A percentile compares a stretch with the other conserved stretches of the same genome.
Evolutionary conservation across 768 basidiomycete species (phyloP).

Genomic region (Lyophyllum semitale): DNA sequence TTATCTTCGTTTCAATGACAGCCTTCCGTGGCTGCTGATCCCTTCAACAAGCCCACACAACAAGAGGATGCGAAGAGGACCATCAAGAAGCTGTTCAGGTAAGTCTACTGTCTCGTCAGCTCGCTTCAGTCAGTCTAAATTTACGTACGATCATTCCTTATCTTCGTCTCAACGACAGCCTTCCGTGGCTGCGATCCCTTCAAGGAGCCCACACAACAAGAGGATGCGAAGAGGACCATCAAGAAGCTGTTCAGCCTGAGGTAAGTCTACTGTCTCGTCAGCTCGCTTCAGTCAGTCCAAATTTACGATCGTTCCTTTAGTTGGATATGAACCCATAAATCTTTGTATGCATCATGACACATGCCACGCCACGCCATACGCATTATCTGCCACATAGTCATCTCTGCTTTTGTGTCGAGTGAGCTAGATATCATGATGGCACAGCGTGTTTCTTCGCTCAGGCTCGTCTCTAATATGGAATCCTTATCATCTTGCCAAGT

Average conservation of each 20-base stretch:
- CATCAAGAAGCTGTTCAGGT: conserved; percentile 92
- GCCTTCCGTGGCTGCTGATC: conserved; percentile 77
- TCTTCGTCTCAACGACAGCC: too few species aligned
- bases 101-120: too few species aligned
- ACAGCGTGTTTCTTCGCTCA: neutral
- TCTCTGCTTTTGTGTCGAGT: neutral
- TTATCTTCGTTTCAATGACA: too few species aligned
- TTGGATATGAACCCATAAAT: conserved; percentile 32
- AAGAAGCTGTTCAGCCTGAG: conserved; percentile 94
- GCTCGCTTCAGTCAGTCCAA: neutral
- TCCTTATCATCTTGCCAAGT: too few species aligned
- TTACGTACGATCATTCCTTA: too few species aligned
- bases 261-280: too few species aligned
- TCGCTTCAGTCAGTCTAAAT: too few species aligned
- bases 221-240: conserved; percentile 92
- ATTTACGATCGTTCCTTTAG: conserved; percentile 22
- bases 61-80: conserved; percentile 94
- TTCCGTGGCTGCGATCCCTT: conserved; percentile 87
- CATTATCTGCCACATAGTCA: conserved; percentile 3
- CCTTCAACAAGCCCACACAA: conserved; percentile 97
- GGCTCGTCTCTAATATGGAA: too few species aligned
- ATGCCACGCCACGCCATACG: conserved; percentile 28
- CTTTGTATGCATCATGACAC: conserved; percentile 35
- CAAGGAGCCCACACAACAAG: conserved; percentile 95
- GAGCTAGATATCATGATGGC: neutral